Percentiles rank a stretch among this genome's conserved stretches.
These are phyloP conservation scores for Juncus inflexus DNA, from an alignment of 176 grass and related monocot genomes.

Conservation along the genomic window DNA sequence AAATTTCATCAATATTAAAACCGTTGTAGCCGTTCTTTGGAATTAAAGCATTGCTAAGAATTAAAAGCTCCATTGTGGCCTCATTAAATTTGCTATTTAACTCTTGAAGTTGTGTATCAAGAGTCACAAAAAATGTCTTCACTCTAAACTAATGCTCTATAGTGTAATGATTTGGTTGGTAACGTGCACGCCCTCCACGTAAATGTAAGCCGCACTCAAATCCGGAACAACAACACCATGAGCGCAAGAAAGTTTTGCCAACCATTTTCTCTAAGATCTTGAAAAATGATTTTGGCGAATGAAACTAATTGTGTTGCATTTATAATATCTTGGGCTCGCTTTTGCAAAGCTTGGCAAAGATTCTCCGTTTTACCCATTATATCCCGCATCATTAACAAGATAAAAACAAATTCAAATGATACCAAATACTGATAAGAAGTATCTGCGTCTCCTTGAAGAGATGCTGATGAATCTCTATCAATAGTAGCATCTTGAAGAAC, in stretches of 20 bases:
- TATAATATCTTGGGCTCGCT: no score
- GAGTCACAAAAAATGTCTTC: no score
- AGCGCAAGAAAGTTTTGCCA: not conserved
- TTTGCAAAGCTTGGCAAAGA: no score
- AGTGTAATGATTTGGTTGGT: slow-evolving; percentile 5
- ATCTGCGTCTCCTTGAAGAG: not conserved
- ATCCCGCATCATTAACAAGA: not conserved
- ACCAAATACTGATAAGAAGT: slow-evolving; percentile 1
- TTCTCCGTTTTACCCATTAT: not conserved
- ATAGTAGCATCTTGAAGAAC: slow-evolving; percentile 5
- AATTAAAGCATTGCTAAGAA: no score
- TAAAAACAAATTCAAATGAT: not conserved
- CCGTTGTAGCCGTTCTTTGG: no score
- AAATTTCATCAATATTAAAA: no score
- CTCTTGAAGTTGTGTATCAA: no score
- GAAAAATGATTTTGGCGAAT: no score
- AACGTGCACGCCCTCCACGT: not conserved
- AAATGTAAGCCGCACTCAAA: not conserved
- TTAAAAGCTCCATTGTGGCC: no score
- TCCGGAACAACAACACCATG: not conserved
- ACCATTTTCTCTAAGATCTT: not conserved
- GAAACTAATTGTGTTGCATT: no score
- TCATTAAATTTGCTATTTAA: no score
- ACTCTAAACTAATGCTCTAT: no score
- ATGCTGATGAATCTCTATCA: not conserved